Conservation (phyloP, 306 rosid species). For the Alnus rubra region DNA sequence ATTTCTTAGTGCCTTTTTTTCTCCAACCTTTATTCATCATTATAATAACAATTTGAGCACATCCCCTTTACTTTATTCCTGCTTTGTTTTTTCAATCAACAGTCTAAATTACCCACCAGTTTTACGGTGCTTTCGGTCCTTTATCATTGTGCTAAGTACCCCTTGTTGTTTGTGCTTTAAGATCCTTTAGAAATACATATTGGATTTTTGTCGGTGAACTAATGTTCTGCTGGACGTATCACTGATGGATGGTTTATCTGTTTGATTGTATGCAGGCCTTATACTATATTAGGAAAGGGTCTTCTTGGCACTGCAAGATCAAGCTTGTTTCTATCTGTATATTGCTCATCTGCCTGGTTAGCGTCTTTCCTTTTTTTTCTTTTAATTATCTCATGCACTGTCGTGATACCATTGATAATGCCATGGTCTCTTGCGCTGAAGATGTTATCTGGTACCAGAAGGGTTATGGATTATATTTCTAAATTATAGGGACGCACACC, state of each 20-base stretch:
- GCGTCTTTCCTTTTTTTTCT: constrained; percentile 22
- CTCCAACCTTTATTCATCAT: neutral
- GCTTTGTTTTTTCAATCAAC: constrained; percentile 1
- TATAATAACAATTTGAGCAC: neutral
- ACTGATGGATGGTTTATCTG: constrained; percentile 14
- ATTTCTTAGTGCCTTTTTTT: neutral
- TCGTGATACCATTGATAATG: neutral
- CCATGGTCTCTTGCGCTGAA: neutral
- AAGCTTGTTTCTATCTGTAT: constrained; percentile 88
- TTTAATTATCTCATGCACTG: neutral
- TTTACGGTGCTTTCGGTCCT: neutral
- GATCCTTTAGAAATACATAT: neutral
- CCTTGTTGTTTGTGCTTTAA: constrained; percentile 6
- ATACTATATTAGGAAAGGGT: constrained; percentile 67
- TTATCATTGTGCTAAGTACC: neutral
- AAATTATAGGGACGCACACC: neutral
- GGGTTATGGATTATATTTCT: neutral
- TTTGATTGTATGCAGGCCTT: constrained; percentile 59
- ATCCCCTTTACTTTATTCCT: neutral
- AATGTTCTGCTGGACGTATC: constrained; percentile 16
- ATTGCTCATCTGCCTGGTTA: constrained; percentile 94
- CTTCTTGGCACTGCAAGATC: constrained; percentile 92
- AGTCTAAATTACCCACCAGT: neutral
- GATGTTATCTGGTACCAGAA: neutral
- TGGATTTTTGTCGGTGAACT: neutral